Evolutionary conservation across 2,329 filamentous ascomycete genomes (phyloP).

Genomic region (Xylariaceae sp.): DNA sequence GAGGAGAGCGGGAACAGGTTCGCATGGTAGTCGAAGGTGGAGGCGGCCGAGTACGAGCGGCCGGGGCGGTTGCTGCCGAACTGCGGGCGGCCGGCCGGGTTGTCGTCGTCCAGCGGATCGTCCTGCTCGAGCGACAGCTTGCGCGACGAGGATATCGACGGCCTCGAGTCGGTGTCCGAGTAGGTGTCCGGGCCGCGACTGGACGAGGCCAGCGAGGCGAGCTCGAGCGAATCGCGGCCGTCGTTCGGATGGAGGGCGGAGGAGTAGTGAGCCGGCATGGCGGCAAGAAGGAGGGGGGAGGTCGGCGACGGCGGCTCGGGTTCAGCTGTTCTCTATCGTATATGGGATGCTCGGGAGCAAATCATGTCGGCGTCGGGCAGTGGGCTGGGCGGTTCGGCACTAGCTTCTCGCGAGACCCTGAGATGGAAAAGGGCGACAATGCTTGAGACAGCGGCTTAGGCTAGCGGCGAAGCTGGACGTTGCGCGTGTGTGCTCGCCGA

Average conservation of each 20-base stretch:
- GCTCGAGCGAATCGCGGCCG: constrained; percentile 86
- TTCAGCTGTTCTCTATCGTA: too few species aligned
- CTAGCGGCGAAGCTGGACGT: too few species aligned
- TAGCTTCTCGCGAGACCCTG: too few species aligned
- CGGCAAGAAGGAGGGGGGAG: too few species aligned
- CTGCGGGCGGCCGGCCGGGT: constrained; percentile 38
- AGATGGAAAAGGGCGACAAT: too few species aligned
- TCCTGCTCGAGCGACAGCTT: constrained; percentile 83
- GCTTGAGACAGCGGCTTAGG: too few species aligned
- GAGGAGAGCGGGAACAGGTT: constrained; percentile 89
- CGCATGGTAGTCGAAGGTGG: constrained; percentile 90
- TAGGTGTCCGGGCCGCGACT: constrained; percentile 55
- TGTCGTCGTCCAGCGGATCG: constrained; percentile 63
- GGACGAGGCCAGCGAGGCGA: constrained; percentile 87
- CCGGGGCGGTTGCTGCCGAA: constrained; percentile 35
- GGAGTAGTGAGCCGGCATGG: constrained; percentile 35
- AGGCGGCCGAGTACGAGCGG: constrained; percentile 83
- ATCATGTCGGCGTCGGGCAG: constrained; percentile 2
- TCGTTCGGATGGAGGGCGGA: constrained; percentile 38
- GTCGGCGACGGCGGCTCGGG: not conserved
- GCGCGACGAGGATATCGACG: constrained; percentile 88
- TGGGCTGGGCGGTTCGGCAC: too few species aligned
- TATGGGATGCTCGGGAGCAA: not conserved
- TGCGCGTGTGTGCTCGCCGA: too few species aligned
- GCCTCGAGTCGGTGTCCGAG: constrained; percentile 64